A percentile compares a stretch with the other conserved stretches of the same genome.
phyloP scores from a whole-genome alignment of 352 stramenopile genomes.

The Phytophthora constricta region DNA sequence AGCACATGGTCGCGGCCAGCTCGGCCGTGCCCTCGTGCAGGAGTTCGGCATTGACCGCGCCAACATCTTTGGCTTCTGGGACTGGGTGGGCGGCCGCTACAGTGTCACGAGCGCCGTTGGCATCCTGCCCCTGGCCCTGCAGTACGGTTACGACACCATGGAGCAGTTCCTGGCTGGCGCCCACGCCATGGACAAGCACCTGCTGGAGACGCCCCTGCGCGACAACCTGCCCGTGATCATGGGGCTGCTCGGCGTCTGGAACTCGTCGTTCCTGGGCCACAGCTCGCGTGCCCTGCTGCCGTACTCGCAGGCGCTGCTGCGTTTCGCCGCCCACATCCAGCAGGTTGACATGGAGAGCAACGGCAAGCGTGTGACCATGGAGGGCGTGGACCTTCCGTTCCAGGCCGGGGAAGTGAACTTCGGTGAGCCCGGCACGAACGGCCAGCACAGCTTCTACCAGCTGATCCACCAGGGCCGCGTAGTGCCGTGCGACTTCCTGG shows the following conservation, averaged over 20 bases:
- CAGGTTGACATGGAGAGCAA: constrained; percentile 99
- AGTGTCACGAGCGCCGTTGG: constrained; percentile 97
- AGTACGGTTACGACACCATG: constrained; percentile 95
- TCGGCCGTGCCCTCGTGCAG: constrained; percentile 82
- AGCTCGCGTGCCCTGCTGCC: constrained; percentile 91
- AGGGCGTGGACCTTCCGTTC: constrained; percentile 95
- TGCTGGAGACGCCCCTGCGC: constrained; percentile 92
- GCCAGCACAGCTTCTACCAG: constrained; percentile 99
- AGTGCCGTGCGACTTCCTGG: constrained; percentile 99
- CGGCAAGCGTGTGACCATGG: constrained; percentile 96
- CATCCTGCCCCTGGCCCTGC: constrained; percentile 95
- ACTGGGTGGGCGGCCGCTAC: constrained; percentile 99
- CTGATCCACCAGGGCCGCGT: constrained; percentile 98
- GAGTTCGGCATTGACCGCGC: constrained; percentile 94
- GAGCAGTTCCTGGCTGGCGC: constrained; percentile 95
- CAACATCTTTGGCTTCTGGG: constrained; percentile 99
- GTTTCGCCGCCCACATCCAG: constrained; percentile 98
- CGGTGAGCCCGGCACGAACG: constrained; percentile 98
- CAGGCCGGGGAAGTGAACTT: constrained; percentile 97
- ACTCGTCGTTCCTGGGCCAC: constrained; percentile 98
- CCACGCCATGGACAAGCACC: constrained; percentile 98
- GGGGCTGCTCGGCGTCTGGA: constrained; percentile 98
- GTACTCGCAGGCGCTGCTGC: constrained; percentile 94
- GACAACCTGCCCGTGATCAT: constrained; percentile 98
- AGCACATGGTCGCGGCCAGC: constrained; percentile 95